Evolutionary conservation across 495 filamentous ascomycete species (phyloP).

Genomic region (Penicillium mononematosum): DNA sequence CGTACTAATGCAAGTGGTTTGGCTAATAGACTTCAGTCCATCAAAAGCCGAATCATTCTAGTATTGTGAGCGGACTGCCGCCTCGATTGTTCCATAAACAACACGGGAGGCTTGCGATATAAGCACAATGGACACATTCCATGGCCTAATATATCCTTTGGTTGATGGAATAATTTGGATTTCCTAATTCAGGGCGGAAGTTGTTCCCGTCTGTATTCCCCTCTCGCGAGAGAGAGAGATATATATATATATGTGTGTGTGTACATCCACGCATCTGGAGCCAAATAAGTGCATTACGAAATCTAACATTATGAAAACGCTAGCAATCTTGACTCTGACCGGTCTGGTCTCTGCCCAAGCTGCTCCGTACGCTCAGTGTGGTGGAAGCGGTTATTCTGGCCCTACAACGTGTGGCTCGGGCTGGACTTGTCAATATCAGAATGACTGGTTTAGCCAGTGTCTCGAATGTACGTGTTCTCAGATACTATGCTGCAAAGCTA

Average conservation of each 20-base stretch:
- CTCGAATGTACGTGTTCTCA: conserved; percentile 19
- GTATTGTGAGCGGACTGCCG: not conserved
- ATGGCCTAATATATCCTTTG: not conserved
- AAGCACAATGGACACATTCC: not conserved
- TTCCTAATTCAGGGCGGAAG: conserved; percentile 16
- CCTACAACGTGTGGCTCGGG: conserved; percentile 30
- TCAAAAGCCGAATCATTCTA: not conserved
- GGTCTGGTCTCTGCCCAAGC: conserved; percentile 28
- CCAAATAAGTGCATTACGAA: not conserved
- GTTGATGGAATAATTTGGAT: not conserved
- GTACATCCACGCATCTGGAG: not conserved
- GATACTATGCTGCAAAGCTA: not conserved
- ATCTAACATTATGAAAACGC: conserved; percentile 6
- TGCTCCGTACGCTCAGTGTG: conserved; percentile 37
- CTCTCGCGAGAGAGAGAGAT: too few species aligned
- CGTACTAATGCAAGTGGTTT: not conserved
- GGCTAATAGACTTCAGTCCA: not conserved
- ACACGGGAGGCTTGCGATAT: conserved; percentile 11
- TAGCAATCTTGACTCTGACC: conserved; percentile 19
- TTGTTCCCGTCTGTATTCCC: not conserved
- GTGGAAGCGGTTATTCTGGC: conserved; percentile 31
- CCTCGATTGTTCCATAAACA: conserved; percentile 19
- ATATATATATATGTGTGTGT: too few species aligned
- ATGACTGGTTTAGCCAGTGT: conserved; percentile 43
- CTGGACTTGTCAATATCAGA: conserved; percentile 33